These are phyloP conservation scores for Diplodia corticola DNA, from an alignment of 2,329 filamentous ascomycete genomes.

Conservation along the genomic window DNA sequence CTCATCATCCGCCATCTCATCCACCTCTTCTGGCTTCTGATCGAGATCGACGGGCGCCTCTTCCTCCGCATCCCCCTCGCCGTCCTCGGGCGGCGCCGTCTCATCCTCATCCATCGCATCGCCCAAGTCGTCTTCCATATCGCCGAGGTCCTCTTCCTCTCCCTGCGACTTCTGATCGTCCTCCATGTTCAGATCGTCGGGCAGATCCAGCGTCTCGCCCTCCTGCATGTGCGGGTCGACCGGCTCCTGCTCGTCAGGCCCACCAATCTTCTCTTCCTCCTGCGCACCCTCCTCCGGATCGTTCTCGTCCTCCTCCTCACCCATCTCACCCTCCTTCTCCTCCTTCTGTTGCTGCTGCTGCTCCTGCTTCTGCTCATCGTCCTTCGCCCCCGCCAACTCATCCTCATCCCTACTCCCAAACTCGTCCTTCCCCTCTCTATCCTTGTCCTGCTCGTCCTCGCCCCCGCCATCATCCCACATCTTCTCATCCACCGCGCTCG, in stretches of 20 bases:
- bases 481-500: conserved; percentile 92
- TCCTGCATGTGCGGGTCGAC: conserved; percentile 77
- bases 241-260: conserved; percentile 65
- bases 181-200: conserved; percentile 84
- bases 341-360: conserved; percentile 47
- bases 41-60: conserved; percentile 36
- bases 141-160: conserved; percentile 52
- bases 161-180: conserved; percentile 53
- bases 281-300: conserved; percentile 59
- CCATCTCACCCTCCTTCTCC: conserved; percentile 64
- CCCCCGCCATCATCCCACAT: conserved; percentile 90
- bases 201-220: conserved; percentile 77
- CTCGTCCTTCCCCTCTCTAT: conserved; percentile 68
- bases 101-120: conserved; percentile 40
- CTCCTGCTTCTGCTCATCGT: conserved; percentile 46
- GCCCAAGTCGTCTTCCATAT: conserved; percentile 51
- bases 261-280: conserved; percentile 61
- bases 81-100: conserved; percentile 39
- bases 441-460: conserved; percentile 75
- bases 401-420: conserved; percentile 52
- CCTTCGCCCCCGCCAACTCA: conserved; percentile 48
- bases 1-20: conserved; percentile 38
- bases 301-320: conserved; percentile 56
- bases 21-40: conserved; percentile 36
- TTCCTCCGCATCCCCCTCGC: conserved; percentile 40